Percentiles rank a stretch among this genome's conserved stretches.
phyloP scores from a whole-genome alignment of 257 asterid genomes.

The Fraxinus quadrangulata region DNA sequence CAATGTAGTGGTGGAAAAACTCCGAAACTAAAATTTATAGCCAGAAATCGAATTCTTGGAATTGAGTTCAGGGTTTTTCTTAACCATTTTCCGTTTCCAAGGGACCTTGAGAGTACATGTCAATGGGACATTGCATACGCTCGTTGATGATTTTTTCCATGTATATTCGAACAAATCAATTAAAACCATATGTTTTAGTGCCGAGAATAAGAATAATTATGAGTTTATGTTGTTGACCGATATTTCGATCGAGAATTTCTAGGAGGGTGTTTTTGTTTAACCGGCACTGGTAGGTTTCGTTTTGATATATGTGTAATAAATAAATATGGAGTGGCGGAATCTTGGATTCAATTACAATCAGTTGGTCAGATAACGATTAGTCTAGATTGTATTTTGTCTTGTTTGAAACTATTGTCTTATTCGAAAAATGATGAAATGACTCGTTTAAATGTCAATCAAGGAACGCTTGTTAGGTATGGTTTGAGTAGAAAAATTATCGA shows the following conservation, averaged over 20 bases:
- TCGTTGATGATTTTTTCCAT: constrained; percentile 21
- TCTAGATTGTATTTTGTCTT: too few relatives aligned
- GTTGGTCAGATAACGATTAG: too few relatives aligned
- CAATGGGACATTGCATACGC: constrained; percentile 44
- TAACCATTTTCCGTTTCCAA: constrained; percentile 40
- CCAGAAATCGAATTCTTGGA: constrained; percentile 49
- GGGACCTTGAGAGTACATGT: constrained; percentile 41
- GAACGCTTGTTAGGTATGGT: too few relatives aligned
- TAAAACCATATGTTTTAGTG: constrained; percentile 37
- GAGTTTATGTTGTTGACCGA: constrained; percentile 32
- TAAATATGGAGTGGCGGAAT: too few relatives aligned
- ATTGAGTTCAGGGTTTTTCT: constrained; percentile 33
- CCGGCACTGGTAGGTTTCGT: constrained; percentile 12
- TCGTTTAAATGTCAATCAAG: too few relatives aligned
- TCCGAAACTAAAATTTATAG: constrained; percentile 35
- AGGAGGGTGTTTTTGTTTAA: constrained; percentile 27
- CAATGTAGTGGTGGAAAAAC: constrained; percentile 19
- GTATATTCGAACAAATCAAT: neutral
- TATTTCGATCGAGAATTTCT: neutral
- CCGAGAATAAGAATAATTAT: constrained; percentile 37
- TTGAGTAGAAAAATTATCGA: constrained; percentile 15
- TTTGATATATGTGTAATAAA: constrained; percentile 36
- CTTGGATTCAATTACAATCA: too few relatives aligned
- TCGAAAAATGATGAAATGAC: too few relatives aligned
- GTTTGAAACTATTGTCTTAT: too few relatives aligned